These are phyloP conservation scores for Komagataea norvegica DNA, from an alignment of 1,139 yeast genomes.

Conservation along the genomic window DNA sequence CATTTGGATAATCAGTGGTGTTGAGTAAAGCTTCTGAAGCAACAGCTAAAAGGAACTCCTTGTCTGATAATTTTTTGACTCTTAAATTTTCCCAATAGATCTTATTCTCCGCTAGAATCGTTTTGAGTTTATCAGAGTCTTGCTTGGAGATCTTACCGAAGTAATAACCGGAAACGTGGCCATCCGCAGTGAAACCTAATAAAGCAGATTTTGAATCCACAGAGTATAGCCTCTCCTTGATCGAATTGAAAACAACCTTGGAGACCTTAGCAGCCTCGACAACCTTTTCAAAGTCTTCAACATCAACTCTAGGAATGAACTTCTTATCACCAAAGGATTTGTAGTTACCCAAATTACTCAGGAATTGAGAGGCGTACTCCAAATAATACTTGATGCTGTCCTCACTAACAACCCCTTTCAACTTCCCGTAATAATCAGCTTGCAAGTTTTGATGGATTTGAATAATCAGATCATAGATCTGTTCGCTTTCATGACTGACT, in stretches of 20 bases:
- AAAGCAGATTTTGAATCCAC: constrained; percentile 43
- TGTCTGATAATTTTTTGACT: constrained; percentile 46
- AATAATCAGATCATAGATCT: constrained; percentile 64
- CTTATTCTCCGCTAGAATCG: constrained; percentile 53
- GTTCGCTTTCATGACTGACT: constrained; percentile 80
- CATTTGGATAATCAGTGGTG: constrained; percentile 37
- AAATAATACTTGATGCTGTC: constrained; percentile 45
- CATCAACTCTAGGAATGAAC: constrained; percentile 61
- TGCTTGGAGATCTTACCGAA: constrained; percentile 45
- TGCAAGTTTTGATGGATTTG: constrained; percentile 47
- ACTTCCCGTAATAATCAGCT: constrained; percentile 41
- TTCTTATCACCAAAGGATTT: constrained; percentile 88
- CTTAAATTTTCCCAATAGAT: constrained; percentile 84
- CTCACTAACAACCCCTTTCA: constrained; percentile 18
- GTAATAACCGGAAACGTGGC: constrained; percentile 74
- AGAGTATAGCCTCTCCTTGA: constrained; percentile 48
- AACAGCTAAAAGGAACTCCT: constrained; percentile 50
- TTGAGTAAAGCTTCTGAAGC: constrained; percentile 52
- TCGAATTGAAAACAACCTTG: constrained; percentile 38
- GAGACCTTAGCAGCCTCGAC: constrained; percentile 33
- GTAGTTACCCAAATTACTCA: constrained; percentile 79
- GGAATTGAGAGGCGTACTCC: constrained; percentile 77
- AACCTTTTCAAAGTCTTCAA: constrained; percentile 44
- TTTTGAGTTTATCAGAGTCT: constrained; percentile 64
- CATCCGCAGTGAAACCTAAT: constrained; percentile 75